Percentiles rank a stretch among this genome's conserved stretches.
Conservation (phyloP, 2,329 filamentous ascomycete genomes). For the Monilinia laxa region DNA sequence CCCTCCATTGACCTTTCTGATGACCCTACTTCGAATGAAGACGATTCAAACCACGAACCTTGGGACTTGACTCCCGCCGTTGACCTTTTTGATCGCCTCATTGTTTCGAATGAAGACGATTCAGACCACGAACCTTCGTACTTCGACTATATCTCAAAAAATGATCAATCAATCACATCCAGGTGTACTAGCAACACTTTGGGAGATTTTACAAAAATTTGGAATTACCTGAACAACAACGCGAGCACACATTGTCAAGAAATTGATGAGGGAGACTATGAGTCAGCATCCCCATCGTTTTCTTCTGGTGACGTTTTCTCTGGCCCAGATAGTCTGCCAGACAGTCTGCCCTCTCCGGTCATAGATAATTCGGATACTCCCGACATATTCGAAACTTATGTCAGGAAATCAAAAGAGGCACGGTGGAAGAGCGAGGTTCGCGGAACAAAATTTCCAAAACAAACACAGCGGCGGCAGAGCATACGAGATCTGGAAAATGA, state of each 20-base stretch:
- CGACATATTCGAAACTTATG: conserved; percentile 4
- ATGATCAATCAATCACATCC: not conserved
- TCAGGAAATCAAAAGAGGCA: conserved; percentile 21
- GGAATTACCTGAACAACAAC: conserved; percentile 2
- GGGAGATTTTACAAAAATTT: conserved; percentile 20
- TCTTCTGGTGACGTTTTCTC: conserved; percentile 9
- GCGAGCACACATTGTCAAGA: not conserved
- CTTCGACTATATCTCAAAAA: not conserved
- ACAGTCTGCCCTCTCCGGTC: not conserved
- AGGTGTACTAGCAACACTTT: not conserved
- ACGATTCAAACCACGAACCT: not conserved
- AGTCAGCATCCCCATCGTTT: conserved; percentile 12
- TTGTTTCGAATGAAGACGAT: not conserved
- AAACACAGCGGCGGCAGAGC: not conserved
- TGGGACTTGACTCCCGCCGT: conserved; percentile 24
- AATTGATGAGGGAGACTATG: not conserved
- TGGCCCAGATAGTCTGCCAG: not conserved
- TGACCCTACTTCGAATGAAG: not conserved
- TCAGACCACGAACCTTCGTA: not conserved
- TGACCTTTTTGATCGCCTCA: conserved; percentile 22
- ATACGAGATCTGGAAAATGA: not conserved
- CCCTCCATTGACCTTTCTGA: conserved; percentile 22
- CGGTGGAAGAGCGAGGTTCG: conserved; percentile 23
- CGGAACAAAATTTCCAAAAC: not conserved
- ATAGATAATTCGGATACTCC: conserved; percentile 7